Evolutionary conservation across 2,329 filamentous ascomycete species (phyloP), one percentile per base, ranked within the genome.

Genomic region (Pyrenophora teres): DNA sequence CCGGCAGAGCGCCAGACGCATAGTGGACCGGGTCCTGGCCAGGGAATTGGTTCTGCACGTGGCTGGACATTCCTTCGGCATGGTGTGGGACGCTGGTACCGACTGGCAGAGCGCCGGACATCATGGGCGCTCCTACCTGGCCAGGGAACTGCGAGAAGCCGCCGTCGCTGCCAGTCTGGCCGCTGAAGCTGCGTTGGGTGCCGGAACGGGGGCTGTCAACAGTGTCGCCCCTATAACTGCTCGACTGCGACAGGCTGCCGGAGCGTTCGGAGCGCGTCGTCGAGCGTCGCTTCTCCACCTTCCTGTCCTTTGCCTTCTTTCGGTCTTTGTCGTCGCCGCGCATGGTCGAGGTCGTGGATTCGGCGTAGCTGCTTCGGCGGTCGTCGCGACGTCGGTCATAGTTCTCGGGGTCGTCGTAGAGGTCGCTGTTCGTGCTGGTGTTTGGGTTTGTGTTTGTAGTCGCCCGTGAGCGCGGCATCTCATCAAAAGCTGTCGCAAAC

Each of bases 41-140:
- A 5, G 83, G 83, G 59, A 86, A 86, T 61, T 86, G 84, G 59
- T 81, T 77, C 31, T 77, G 71, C 27, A 83, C 74, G 62, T 83
- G 79, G 27, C 80, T 74, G 42, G 79, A 76, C 57, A 76, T 74
- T 39, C 13, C 42, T 15, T 40, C 52, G 38, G 52, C 21, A 31
- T 43, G 10, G 36, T 46, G 36, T n/a, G 37, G 42, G 48, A 25
- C 35, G 36, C 68, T 65, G 35, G 56, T 60, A 52, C 58, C 58
- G 18, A 57, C 49, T 30, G 70, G 69, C 50, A 70, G 61, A 49
- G 63, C 68, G 50, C 65, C 69, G 27, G 71, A 70, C 66, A 69
- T 72, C 59, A 68, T 65, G 52, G 68, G 62, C 46, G 65, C 65
- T 40, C 65, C 69, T 53, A 53, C 62, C 57, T 70, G 71, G 40